Evolutionary conservation across 2,329 filamentous ascomycete genomes (phyloP).

Genomic region (Colletotrichum sojae): DNA sequence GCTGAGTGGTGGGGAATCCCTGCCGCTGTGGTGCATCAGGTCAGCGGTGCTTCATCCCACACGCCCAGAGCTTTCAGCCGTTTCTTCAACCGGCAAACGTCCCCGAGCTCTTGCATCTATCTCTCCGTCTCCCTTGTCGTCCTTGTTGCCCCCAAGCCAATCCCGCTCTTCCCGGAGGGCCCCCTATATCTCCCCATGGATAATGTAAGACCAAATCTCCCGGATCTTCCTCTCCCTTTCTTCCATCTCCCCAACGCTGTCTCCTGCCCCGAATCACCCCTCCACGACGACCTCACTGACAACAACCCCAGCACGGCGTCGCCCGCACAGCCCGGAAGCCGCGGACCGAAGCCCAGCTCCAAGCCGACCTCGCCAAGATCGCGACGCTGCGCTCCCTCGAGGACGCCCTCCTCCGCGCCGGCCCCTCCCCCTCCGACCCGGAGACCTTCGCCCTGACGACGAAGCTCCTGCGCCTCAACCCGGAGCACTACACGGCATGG

Average conservation of each 20-base stretch:
- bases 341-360: conserved; percentile 78
- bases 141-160: not conserved
- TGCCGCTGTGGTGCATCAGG: conserved; percentile 15
- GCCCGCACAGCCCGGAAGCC: conserved; percentile 73
- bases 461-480: conserved; percentile 82
- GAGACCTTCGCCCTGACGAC: conserved; percentile 78
- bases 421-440: conserved; percentile 40
- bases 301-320: conserved; percentile 79
- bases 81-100: conserved; percentile 13
- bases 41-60: conserved; percentile 21
- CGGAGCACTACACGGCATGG: conserved; percentile 93
- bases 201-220: conserved; percentile 45
- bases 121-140: conserved; percentile 20
- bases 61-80: conserved; percentile 31
- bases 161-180: conserved; percentile 24
- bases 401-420: conserved; percentile 42
- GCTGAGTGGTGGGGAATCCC: conserved; percentile 35
- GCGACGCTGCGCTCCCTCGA: conserved; percentile 81
- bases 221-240: not conserved
- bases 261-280: not conserved
- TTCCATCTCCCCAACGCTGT: not conserved
- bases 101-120: conserved; percentile 17
- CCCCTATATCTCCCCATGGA: conserved; percentile 26
- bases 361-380: conserved; percentile 83
- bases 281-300: conserved; percentile 25